Evolutionary conservation across 805 yeast species (phyloP).

Genomic region (Candida insectalens): DNA sequence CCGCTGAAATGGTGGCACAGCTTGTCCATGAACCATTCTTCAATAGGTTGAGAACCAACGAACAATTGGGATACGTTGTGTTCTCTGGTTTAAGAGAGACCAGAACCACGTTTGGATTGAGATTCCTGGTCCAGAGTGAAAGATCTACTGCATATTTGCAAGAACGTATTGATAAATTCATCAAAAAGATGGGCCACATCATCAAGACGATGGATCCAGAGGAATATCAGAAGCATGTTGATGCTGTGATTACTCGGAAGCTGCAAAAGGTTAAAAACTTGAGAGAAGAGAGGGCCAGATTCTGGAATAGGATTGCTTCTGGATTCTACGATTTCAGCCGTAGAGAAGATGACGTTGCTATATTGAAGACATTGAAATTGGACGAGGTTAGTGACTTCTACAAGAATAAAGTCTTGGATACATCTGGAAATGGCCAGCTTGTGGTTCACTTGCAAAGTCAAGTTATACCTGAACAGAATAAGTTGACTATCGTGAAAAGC

Average conservation of each 20-base stretch:
- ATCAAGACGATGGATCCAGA: constrained; percentile 42
- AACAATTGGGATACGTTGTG: constrained; percentile 92
- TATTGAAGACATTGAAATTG: constrained; percentile 44
- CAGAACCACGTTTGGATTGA: constrained; percentile 62
- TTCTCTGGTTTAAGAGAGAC: constrained; percentile 64
- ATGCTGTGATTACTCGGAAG: constrained; percentile 57
- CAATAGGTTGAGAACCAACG: constrained; percentile 82
- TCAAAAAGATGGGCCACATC: constrained; percentile 34
- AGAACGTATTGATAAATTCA: constrained; percentile 62
- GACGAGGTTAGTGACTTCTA: constrained; percentile 50
- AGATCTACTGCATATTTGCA: constrained; percentile 65
- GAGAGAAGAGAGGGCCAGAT: constrained; percentile 61
- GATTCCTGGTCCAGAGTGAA: constrained; percentile 79
- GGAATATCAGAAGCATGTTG: constrained; percentile 61
- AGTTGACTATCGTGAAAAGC: constrained; percentile 16
- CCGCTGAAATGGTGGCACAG: constrained; percentile 60
- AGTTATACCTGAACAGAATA: constrained; percentile 13
- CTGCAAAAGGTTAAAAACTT: constrained; percentile 68
- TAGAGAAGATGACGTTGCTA: constrained; percentile 45
- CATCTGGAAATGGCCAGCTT: constrained; percentile 27
- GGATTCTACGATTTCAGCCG: constrained; percentile 74
- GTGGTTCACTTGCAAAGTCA: constrained; percentile 61
- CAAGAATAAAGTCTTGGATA: constrained; percentile 28
- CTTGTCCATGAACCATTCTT: constrained; percentile 82
- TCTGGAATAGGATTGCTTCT: constrained; percentile 56